These are phyloP conservation scores for Paratinospora sagittata DNA, from an alignment of 164 flowering plant species.

Conservation along the genomic window DNA sequence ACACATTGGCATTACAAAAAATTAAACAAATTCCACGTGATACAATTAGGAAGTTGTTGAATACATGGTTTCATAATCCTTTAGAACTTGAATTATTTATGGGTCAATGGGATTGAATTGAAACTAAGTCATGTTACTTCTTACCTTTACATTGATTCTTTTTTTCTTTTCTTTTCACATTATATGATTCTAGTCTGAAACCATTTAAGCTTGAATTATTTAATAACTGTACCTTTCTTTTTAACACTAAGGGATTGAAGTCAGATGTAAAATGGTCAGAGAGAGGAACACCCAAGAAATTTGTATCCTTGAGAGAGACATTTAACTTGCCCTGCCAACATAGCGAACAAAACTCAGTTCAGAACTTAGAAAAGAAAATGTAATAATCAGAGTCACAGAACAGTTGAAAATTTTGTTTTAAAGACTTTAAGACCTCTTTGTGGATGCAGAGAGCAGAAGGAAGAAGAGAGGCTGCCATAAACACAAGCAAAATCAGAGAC, in stretches of 20 bases:
- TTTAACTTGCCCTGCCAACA: constrained; percentile 45
- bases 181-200: too few relatives aligned
- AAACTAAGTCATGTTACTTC: too few relatives aligned
- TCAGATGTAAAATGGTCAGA: constrained; percentile 55
- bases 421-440: constrained; percentile 49
- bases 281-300: constrained; percentile 53
- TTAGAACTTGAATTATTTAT: too few relatives aligned
- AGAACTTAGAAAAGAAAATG: neutral
- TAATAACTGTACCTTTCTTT: constrained; percentile 40
- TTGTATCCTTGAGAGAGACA: constrained; percentile 51
- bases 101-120: neutral
- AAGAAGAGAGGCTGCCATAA: constrained; percentile 63
- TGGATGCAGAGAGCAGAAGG: constrained; percentile 49
- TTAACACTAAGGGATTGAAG: constrained; percentile 31
- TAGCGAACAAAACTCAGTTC: neutral
- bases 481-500: neutral
- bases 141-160: too few relatives aligned
- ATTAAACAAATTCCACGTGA: neutral
- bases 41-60: too few relatives aligned
- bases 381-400: neutral
- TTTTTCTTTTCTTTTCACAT: too few relatives aligned
- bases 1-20: neutral
- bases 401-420: neutral
- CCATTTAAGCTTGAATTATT: too few relatives aligned
- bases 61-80: too few relatives aligned